A percentile compares a stretch with the other conserved stretches of the same genome.
phyloP scores from a whole-genome alignment of 495 filamentous ascomycete species.

The Paragyromitra xinjiangensis region DNA sequence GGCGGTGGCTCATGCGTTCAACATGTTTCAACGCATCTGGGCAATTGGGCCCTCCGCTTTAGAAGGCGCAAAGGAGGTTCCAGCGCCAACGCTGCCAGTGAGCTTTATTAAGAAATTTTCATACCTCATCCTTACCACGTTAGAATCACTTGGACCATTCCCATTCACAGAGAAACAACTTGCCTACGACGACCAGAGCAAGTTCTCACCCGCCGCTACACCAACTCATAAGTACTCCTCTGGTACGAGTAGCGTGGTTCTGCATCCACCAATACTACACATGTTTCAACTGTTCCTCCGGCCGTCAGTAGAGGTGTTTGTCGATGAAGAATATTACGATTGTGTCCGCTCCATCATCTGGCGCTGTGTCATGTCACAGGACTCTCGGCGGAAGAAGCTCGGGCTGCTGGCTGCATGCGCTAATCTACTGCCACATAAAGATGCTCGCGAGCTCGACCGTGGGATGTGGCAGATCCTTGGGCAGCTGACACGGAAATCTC shows the following conservation, averaged over 20 bases:
- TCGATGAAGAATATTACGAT: slow-evolving; percentile 61
- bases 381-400: slow-evolving; percentile 59
- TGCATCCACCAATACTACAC: slow-evolving; percentile 63
- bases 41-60: slow-evolving; percentile 56
- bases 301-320: slow-evolving; percentile 60
- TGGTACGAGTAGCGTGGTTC: slow-evolving; percentile 58
- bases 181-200: slow-evolving; percentile 60
- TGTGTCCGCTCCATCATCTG: slow-evolving; percentile 61
- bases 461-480: slow-evolving; percentile 61
- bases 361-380: slow-evolving; percentile 62
- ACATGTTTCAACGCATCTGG: slow-evolving; percentile 75
- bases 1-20: slow-evolving; percentile 76
- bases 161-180: slow-evolving; percentile 83
- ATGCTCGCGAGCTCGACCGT: slow-evolving; percentile 36
- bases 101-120: slow-evolving; percentile 70
- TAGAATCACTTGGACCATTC: slow-evolving; percentile 72
- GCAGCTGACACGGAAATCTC: slow-evolving; percentile 55
- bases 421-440: slow-evolving; percentile 48
- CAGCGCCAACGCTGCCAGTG: slow-evolving; percentile 45
- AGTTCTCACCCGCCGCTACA: slow-evolving; percentile 62
- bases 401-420: slow-evolving; percentile 50
- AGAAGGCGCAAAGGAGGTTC: slow-evolving; percentile 32
- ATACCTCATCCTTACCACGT: slow-evolving; percentile 68
- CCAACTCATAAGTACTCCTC: slow-evolving; percentile 63
- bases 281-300: slow-evolving; percentile 64